Base-by-base conservation (phyloP, 2,329 filamentous ascomycete genomes). In the Celoporthe dispersa region DNA sequence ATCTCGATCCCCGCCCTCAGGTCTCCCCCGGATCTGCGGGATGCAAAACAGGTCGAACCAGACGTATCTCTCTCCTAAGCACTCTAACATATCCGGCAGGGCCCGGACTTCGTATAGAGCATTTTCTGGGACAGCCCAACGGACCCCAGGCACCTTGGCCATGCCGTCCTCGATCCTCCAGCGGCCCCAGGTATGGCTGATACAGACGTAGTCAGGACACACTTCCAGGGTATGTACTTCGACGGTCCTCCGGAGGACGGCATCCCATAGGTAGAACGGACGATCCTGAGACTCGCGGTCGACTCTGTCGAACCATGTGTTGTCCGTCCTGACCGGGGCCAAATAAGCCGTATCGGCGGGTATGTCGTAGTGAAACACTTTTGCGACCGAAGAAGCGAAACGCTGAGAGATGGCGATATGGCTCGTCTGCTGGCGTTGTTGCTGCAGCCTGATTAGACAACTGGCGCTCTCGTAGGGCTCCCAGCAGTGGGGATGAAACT, bases 31-130 rank as follows among this genome's bases (percentile, higher is more conserved):
- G 44, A 16, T 35, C 63, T 65, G 63, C 3, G 63, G 63, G 12
- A 65, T 65, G 19, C 63, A 65, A 35, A 65, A 65, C 16, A 65
- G 44, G 16, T 65, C 63, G 33, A 65, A 65, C 63, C 63, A 65
- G 28, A 65, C 22, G 31, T 65, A 65, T 35, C 63, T 44, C 9
- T 33, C 25, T 22, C n/a, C 62, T 28, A 64, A 25, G 16, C n/a
- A n/a, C 22, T 11, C n/a, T 28, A 64, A 48, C 37, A 64, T 48
- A 25, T 25, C 41, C 22, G 62, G 62, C 19, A 64, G 41, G n/a
- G 28, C 62, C 5, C 37, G 62, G 22, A 65, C 63, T 25, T 65
- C 63, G 16, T 65, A 65, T 22, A 31, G 44, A n/a, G 9, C 9
- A 35, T 65, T 55, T 41, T 65, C 41, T 8, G 63, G 63, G 14